Base-by-base conservation (phyloP, 768 basidiomycete genomes). In the Mycena epipterygia region DNA sequence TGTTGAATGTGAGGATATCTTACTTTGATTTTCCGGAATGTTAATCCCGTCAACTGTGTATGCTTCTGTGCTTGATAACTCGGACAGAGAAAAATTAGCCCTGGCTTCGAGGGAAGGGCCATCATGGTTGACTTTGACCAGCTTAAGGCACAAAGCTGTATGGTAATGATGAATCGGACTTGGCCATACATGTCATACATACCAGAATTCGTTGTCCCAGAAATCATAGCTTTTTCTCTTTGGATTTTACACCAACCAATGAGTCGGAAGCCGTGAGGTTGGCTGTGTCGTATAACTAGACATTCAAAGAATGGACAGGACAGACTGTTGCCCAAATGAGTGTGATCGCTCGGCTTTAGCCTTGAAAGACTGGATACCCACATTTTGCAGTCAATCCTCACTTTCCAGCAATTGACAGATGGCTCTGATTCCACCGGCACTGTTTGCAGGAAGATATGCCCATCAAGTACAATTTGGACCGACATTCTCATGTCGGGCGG, bases 381-480 rank as follows among this genome's bases (percentile, higher is more conserved):
- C 58, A 60, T 17, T n/a, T 60, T 46, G 25, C 58, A 60, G 58
- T 60, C 58, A 32, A 60, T 8, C 8, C 29, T 46, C 44, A 60
- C 39, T 30, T 48, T 25, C 58, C 58, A 60, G 37, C 30, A 48
- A 48, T 60, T 60, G 21, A 27, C 23, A 17, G 27, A 33, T 12
- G 11, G 21, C 16, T 48, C 23, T 16, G 58, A 30, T 25, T 60
- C 32, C 23, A 30, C 58, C n/a, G 58, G 58, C 13, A 60, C 35
- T 6, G 44, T 60, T 23, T 60, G 42, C 7, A 60, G 42, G 58
- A 60, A 60, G 6, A 60, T 48, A 5, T 60, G 5, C 16, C 42
- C 44, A 60, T 60, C 58, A 19, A 42, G 14, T 12, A 42, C 41
- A 42, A 42, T 42, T 19, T 42, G 41, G 41, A 17, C 41, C 21